phyloP scores from a whole-genome alignment of 2,329 filamentous ascomycete genomes.

The Penicillium sp. region DNA sequence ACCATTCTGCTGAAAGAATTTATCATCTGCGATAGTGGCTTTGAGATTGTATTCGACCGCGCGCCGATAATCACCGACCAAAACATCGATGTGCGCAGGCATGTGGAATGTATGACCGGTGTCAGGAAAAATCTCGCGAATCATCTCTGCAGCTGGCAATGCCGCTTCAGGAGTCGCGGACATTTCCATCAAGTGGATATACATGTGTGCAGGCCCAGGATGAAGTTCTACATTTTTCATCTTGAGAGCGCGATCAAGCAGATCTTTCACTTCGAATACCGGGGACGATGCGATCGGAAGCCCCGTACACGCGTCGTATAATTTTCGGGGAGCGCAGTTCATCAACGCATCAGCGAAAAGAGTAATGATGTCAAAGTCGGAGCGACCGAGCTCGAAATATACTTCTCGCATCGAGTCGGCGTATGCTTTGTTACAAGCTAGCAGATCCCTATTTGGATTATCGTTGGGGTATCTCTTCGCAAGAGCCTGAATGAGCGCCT shows the following conservation, averaged over 20 bases:
- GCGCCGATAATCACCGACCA: slow-evolving; percentile 68
- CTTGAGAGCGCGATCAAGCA: slow-evolving; percentile 60
- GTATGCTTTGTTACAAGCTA: slow-evolving; percentile 14
- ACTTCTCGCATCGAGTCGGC: slow-evolving; percentile 17
- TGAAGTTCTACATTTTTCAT: slow-evolving; percentile 54
- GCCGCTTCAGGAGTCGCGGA: slow-evolving; percentile 63
- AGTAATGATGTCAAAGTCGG: slow-evolving; percentile 61
- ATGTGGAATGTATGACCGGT: slow-evolving; percentile 71
- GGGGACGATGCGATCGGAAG: slow-evolving; percentile 43
- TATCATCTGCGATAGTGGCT: slow-evolving; percentile 67
- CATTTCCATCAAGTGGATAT: slow-evolving; percentile 78
- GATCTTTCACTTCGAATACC: slow-evolving; percentile 56
- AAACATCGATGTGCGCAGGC: slow-evolving; percentile 72
- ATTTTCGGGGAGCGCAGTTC: slow-evolving; percentile 62
- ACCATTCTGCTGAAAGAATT: slow-evolving; percentile 60
- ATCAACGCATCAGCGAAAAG: slow-evolving; percentile 65
- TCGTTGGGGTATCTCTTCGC: slow-evolving; percentile 21
- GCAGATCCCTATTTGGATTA: slow-evolving; percentile 10
- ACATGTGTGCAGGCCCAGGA: slow-evolving; percentile 70
- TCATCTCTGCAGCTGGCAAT: slow-evolving; percentile 58
- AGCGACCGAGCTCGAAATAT: slow-evolving; percentile 16
- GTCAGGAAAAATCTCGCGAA: slow-evolving; percentile 66
- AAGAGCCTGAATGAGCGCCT: slow-evolving; percentile 18
- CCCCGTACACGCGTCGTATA: slow-evolving; percentile 60
- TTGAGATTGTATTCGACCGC: slow-evolving; percentile 66